Conservation (phyloP, 2,329 filamentous ascomycete genomes). For the Claviceps spartinae region DNA sequence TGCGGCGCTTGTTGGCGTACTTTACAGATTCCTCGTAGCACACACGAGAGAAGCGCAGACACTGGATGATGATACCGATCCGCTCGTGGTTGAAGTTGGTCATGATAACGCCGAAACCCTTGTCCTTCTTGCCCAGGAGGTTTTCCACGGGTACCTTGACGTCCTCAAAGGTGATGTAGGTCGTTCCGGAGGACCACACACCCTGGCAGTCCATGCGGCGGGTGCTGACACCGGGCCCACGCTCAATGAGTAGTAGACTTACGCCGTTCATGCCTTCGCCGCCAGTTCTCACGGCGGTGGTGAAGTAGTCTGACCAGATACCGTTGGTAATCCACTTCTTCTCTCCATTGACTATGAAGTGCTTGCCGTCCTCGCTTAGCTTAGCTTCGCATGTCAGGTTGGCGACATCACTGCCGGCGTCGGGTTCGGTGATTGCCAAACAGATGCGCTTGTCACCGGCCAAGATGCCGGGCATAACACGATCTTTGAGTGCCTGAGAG, state of each 20-base stretch:
- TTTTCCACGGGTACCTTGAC: slow-evolving; percentile 99
- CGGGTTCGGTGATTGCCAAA: slow-evolving; percentile 90
- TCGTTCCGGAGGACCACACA: slow-evolving; percentile 89
- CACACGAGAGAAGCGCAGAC: slow-evolving; percentile 84
- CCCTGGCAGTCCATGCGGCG: slow-evolving; percentile 97
- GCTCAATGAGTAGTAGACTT: slow-evolving; percentile 83
- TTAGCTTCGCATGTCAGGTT: slow-evolving; percentile 94
- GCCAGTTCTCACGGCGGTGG: slow-evolving; percentile 84
- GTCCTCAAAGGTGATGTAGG: slow-evolving; percentile 96
- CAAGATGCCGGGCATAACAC: slow-evolving; percentile 78
- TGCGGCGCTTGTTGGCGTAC: slow-evolving; percentile 93
- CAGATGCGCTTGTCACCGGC: slow-evolving; percentile 94
- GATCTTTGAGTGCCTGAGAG: slow-evolving; percentile 68
- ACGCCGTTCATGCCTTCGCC: slow-evolving; percentile 86
- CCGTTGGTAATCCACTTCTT: slow-evolving; percentile 99
- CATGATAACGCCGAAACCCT: slow-evolving; percentile 98
- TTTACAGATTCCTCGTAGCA: slow-evolving; percentile 95
- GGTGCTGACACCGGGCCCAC: slow-evolving; percentile 76
- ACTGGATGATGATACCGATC: slow-evolving; percentile 97
- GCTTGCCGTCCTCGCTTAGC: slow-evolving; percentile 87
- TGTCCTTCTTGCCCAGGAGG: slow-evolving; percentile 92
- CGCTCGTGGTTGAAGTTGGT: slow-evolving; percentile 99
- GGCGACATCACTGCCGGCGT: slow-evolving; percentile 89
- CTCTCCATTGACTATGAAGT: slow-evolving; percentile 98
- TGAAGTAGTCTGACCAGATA: slow-evolving; percentile 95